Base-by-base conservation (phyloP, 1,284 basidiomycete genomes). In the Inonotus obliquus region DNA sequence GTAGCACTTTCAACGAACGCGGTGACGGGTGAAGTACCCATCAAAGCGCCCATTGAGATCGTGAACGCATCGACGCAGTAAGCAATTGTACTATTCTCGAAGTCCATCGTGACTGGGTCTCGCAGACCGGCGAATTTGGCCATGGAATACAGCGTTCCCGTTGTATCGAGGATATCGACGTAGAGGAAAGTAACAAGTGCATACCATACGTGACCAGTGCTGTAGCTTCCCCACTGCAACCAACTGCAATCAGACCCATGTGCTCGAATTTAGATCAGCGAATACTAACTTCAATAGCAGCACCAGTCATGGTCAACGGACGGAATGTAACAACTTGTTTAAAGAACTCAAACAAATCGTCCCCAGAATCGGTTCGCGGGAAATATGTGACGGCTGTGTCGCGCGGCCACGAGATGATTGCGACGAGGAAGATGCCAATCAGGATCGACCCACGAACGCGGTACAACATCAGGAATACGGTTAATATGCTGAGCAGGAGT, bases 61-160 rank as follows among this genome's bases (percentile, higher is more conserved):
- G 81, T 85, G 70, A 92, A 85, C 0, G 91, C 91, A 68, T 93
- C 91, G 44, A 92, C 82, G 67, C 89, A 91, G 75, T 93, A 95
- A 4, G 92, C 93, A 59, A 91, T 79, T 4, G 90, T 93, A 23
- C 87, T 91, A 65, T 87, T 85, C 75, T 96, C 93, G 69, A 96
- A 96, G 74, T 96, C 93, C 63, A 92, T 78, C 17, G 92, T 94
- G 14, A 89, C 82, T 1, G 87, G 89, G 71, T 95, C 88, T 61
- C 91, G 89, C 11, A 96, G 81, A 23, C 91, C 91, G n/a, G 93
- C 92, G 67, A 94, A 94, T 70, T 91, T 92, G 56, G 92, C 90
- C 93, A 96, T 95, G 48, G 93, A 88, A 74, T 94, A 94, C 11
- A 95, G 76, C 1, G 93, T 94, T 70, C 92, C 57, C 61, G 49